Evolutionary conservation across 2,329 filamentous ascomycete genomes (phyloP).

Genomic region (Monosporascus sp.): DNA sequence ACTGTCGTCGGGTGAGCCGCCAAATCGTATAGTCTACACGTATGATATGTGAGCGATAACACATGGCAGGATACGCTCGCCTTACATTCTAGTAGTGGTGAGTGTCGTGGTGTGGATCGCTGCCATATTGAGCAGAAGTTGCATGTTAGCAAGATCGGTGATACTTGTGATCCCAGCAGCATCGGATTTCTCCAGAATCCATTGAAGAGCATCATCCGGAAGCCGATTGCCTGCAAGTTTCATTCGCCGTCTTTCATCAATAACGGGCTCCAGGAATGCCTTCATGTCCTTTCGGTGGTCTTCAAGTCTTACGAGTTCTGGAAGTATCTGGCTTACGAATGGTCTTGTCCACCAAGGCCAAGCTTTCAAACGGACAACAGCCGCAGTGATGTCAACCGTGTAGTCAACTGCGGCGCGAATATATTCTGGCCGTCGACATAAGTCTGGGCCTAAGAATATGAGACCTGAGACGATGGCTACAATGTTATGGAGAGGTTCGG

Average conservation of each 20-base stretch:
- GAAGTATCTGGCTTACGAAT: background rate
- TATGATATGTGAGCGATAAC: background rate
- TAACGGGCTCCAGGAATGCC: background rate
- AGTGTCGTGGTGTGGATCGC: background rate
- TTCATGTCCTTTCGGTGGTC: background rate
- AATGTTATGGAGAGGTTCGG: background rate
- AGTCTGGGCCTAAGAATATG: background rate
- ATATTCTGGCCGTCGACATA: background rate
- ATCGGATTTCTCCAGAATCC: background rate
- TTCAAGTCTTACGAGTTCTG: background rate
- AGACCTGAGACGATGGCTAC: background rate
- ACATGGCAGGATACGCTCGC: background rate
- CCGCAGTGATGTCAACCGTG: background rate
- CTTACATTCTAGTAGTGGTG: background rate
- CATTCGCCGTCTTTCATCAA: background rate
- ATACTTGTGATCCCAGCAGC: background rate
- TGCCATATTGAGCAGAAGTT: background rate
- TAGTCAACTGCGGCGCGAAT: background rate
- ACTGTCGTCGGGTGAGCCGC: background rate
- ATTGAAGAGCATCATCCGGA: background rate
- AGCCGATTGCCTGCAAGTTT: background rate
- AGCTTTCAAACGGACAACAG: background rate
- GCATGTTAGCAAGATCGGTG: background rate
- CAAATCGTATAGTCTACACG: background rate
- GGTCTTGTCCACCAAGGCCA: background rate